These are phyloP conservation scores for Ulmus americana DNA, from an alignment of 331 rosid genomes.

Conservation along the genomic window DNA sequence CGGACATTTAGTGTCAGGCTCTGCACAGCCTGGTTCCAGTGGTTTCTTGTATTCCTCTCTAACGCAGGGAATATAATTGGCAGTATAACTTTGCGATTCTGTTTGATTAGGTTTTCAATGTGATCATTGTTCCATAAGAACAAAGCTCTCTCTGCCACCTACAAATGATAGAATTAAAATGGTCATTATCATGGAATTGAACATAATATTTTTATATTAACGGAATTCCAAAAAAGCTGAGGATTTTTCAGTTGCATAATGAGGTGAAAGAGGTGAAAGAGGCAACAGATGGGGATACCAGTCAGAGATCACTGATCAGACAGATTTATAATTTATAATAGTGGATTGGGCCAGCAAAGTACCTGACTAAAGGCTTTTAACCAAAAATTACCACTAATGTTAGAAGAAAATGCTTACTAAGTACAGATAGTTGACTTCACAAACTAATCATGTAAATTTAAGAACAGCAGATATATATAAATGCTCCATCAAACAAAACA, in stretches of 20 bases:
- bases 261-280: too few relatives aligned
- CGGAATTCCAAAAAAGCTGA: neutral
- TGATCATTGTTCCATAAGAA: conserved; percentile 93
- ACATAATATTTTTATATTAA: neutral
- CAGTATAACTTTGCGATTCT: conserved; percentile 63
- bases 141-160: conserved; percentile 97
- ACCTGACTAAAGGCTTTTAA: too few relatives aligned
- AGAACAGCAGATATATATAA: too few relatives aligned
- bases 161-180: conserved; percentile 21
- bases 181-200: neutral
- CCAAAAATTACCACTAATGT: too few relatives aligned
- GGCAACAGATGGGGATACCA: too few relatives aligned
- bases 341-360: too few relatives aligned
- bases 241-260: neutral
- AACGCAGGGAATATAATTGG: conserved; percentile 82
- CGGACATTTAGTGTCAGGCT: conserved; percentile 78
- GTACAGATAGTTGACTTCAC: too few relatives aligned
- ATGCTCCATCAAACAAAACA: too few relatives aligned
- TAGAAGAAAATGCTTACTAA: too few relatives aligned
- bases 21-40: conserved; percentile 95
- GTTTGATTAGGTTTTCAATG: conserved; percentile 71
- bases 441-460: too few relatives aligned
- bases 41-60: conserved; percentile 66
- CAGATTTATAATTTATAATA: too few relatives aligned
- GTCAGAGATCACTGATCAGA: too few relatives aligned